Evolutionary conservation across 345 rosid species (phyloP).

Genomic region (Citrus inodora): DNA sequence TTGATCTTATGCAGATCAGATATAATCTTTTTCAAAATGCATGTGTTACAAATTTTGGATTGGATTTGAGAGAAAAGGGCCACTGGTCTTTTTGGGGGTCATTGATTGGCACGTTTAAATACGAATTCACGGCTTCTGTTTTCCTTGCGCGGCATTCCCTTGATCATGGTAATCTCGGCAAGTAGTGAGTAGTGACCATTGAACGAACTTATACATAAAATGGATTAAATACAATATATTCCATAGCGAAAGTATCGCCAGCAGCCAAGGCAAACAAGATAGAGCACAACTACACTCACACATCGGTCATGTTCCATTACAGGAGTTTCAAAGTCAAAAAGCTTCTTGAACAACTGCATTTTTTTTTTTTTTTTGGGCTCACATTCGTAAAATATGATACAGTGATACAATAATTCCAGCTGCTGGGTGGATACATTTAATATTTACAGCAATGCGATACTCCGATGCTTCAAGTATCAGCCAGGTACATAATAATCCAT

Average conservation of each 20-base stretch:
- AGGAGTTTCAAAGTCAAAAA: neutral
- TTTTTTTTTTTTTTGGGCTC: too few species aligned
- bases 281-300: neutral
- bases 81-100: too few species aligned
- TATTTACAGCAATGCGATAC: constrained; percentile 15
- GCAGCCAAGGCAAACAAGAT: neutral
- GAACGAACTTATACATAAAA: neutral
- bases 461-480: constrained; percentile 15
- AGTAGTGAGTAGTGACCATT: neutral
- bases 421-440: neutral
- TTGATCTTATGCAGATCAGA: too few species aligned
- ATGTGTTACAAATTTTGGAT: too few species aligned
- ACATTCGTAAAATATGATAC: neutral
- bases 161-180: neutral
- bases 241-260: too few species aligned
- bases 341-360: neutral
- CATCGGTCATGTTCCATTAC: neutral
- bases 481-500: constrained; percentile 93
- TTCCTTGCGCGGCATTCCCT: too few species aligned
- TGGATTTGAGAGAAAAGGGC: too few species aligned
- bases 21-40: too few species aligned
- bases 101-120: too few species aligned
- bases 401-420: neutral
- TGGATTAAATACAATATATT: neutral
- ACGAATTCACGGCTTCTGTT: too few species aligned